Conservation (phyloP, 352 stramenopile genomes). For the Saprolegnia diclina region DNA sequence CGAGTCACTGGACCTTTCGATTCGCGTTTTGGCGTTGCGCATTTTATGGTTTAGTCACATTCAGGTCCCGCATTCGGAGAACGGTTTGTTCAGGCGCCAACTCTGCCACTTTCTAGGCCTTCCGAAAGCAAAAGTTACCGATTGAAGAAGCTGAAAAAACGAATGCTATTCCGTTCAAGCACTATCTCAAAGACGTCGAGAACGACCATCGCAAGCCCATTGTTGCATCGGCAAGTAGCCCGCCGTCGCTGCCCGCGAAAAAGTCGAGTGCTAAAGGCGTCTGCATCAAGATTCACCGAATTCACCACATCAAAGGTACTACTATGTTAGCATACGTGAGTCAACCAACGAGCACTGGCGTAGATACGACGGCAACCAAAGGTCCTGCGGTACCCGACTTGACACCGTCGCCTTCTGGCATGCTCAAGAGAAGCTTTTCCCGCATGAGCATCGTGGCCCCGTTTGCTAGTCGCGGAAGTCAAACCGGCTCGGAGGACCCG, state of each 20-base stretch:
- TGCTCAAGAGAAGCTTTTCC: neutral
- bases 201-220: neutral
- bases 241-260: neutral
- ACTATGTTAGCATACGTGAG: neutral
- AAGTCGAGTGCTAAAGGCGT: neutral
- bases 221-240: no score
- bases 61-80: neutral
- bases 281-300: neutral
- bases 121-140: neutral
- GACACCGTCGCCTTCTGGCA: neutral
- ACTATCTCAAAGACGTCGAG: constrained; percentile 10
- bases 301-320: neutral
- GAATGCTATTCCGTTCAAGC: neutral
- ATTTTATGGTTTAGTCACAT: constrained; percentile 10
- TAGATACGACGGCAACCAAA: no score
- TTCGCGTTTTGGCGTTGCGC: neutral
- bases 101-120: neutral
- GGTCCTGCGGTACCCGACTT: no score
- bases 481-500: no score
- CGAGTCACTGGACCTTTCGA: neutral
- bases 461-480: no score
- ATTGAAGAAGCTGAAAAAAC: neutral
- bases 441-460: neutral
- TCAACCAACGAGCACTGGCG: no score
- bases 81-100: neutral